phyloP scores from a whole-genome alignment of 2,329 filamentous ascomycete species.

The Paradendryphiella salina region DNA sequence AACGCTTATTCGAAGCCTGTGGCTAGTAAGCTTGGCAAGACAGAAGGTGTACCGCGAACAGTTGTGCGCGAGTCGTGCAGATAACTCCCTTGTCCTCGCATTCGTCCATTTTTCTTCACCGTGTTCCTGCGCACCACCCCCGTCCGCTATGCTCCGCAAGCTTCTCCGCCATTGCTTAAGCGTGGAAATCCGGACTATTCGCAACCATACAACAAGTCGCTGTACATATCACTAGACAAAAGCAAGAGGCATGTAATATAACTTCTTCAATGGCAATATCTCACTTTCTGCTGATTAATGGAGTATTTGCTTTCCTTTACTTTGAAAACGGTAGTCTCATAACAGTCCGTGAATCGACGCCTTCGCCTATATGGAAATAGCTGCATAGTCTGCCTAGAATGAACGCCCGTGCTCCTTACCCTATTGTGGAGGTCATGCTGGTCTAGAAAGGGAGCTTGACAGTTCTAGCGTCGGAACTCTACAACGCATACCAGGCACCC shows the following conservation, averaged over 20 bases:
- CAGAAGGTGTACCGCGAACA: too few relatives aligned
- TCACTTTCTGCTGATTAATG: neutral
- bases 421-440: neutral
- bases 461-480: neutral
- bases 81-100: too few relatives aligned
- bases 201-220: too few relatives aligned
- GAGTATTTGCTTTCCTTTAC: neutral
- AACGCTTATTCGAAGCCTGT: too few relatives aligned
- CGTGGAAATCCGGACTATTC: neutral
- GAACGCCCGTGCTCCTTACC: neutral
- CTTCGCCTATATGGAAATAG: neutral
- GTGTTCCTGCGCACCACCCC: too few relatives aligned
- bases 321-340: neutral
- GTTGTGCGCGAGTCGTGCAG: too few relatives aligned
- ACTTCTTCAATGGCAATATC: too few relatives aligned
- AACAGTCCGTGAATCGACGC: slow-evolving; percentile 1
- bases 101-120: too few relatives aligned
- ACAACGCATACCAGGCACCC: neutral
- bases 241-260: too few relatives aligned
- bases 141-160: too few relatives aligned
- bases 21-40: too few relatives aligned
- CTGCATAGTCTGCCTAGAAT: neutral
- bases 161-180: slow-evolving; percentile 13
- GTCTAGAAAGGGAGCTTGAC: neutral
- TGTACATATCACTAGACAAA: too few relatives aligned